Base-by-base conservation (phyloP, 2,329 filamentous ascomycete species). In the Westerdykella aurantiaca region DNA sequence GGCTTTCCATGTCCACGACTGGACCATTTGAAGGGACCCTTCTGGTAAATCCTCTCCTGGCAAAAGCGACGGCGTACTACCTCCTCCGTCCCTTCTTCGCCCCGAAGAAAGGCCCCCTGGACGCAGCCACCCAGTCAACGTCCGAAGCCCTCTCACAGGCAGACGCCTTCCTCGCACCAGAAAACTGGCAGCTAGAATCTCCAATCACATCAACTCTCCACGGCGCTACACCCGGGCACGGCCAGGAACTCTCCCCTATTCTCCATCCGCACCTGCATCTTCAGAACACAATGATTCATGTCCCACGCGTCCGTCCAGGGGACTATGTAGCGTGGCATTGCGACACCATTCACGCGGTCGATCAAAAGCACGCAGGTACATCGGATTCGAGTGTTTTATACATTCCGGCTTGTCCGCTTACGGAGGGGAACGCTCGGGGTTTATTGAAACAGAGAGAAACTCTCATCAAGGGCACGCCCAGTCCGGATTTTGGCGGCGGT, bases 71-170 rank as follows among this genome's bases (percentile, higher is more conserved):
- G 0, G 82, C 85, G 0, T 96, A 96, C 58, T 78, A 82, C 35
- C 75, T 96, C 0, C 77, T 96, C 4, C 77, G 90, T 1, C 90
- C 90, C 0, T 95, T 95, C 70, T 95, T 96, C 66, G 71, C 75
- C 14, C 72, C 79, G 0, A 65, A 75, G 22, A 70, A 67, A 2
- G 60, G 63, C 14, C 33, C n/a, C 9, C 57, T 67, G 2, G 51
- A 57, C 6, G 50, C 64, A 1, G 58, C 60, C 4, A 57, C 62
- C n/a, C 61, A 65, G 41, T 63, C 60, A 6, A 40, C 63, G 0
- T 54, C 58, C 2, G 59, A 64, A 42, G 54, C 56, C 9, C 38
- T 56, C 16, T 52, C 66, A 1, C 58, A 59, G 6, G 57, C 67
- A 0, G 48, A 60, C 9, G 64, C 69, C 2, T 77, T 74, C 58